Evolutionary conservation across 2,329 filamentous ascomycete species (phyloP).

Genomic region (Sarocladiaceae sp.): DNA sequence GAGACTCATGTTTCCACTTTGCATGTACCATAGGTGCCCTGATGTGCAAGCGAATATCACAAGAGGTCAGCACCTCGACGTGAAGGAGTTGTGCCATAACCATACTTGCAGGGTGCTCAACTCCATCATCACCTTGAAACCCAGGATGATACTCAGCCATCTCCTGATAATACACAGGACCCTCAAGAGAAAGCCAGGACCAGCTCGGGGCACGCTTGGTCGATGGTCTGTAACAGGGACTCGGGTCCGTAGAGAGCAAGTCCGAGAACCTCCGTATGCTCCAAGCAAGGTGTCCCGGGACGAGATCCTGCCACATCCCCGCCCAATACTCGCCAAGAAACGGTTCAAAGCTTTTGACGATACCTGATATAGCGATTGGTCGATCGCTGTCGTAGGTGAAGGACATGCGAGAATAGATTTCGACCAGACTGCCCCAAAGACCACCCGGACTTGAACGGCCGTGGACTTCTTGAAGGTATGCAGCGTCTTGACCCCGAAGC

Average conservation of each 20-base stretch:
- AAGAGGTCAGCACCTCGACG: background rate
- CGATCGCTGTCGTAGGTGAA: background rate
- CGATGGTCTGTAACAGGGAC: background rate
- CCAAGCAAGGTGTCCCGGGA: background rate
- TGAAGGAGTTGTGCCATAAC: background rate
- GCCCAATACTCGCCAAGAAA: background rate
- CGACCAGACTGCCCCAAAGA: background rate
- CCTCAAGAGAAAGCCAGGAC: background rate
- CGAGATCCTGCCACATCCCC: background rate
- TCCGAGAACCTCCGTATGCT: background rate
- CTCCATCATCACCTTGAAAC: background rate
- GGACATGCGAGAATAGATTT: background rate
- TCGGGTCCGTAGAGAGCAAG: background rate
- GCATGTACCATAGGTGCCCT: background rate
- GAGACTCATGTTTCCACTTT: too few species aligned
- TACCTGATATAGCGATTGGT: background rate
- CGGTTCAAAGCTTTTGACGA: background rate
- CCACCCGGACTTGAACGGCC: background rate
- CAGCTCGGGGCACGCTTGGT: background rate
- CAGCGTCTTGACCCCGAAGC: background rate
- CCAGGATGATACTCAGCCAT: background rate
- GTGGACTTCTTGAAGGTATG: background rate
- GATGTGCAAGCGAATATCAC: background rate
- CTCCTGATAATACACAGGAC: background rate
- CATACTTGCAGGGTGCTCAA: background rate